phyloP scores from a whole-genome alignment of 768 basidiomycete genomes.

The Boletus vermiculosoides region DNA sequence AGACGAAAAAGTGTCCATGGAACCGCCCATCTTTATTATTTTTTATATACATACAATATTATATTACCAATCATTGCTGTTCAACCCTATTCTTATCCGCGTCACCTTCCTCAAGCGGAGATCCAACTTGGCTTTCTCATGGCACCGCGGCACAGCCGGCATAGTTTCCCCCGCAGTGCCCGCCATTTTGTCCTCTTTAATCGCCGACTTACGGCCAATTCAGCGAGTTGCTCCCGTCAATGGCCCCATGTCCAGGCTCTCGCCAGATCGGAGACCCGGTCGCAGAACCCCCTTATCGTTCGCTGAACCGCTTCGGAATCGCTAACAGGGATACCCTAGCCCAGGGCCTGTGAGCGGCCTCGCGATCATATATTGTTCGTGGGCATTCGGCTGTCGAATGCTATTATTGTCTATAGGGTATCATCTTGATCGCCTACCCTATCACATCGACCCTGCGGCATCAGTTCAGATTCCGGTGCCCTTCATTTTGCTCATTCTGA shows the following conservation, averaged over 20 bases:
- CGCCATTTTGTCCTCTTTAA: conserved; percentile 24
- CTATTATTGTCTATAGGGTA: conserved; percentile 25
- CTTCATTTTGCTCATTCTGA: conserved; percentile 22
- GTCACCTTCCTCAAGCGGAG: conserved; percentile 26
- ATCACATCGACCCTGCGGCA: conserved; percentile 36
- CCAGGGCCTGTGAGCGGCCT: conserved; percentile 16
- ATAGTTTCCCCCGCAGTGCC: conserved; percentile 3
- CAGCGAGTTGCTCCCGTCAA: conserved; percentile 16
- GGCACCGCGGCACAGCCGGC: conserved; percentile 32
- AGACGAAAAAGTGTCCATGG: conserved; percentile 6
- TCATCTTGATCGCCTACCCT: conserved; percentile 38
- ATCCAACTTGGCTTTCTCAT: conserved; percentile 23
- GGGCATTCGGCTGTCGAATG: conserved; percentile 9
- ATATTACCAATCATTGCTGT: conserved; percentile 13
- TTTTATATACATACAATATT: conserved; percentile 7
- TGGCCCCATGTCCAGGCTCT: not conserved
- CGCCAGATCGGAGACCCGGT: not conserved
- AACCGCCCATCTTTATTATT: conserved; percentile 16
- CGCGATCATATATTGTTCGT: conserved; percentile 22
- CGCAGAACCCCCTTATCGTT: not conserved
- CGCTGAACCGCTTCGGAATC: conserved; percentile 13
- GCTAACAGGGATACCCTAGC: conserved; percentile 23
- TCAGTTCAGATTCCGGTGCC: conserved; percentile 33
- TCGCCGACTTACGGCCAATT: conserved; percentile 29
- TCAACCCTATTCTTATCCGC: conserved; percentile 8